phyloP scores from a whole-genome alignment of 306 rosid species.

The Castanea crenata region DNA sequence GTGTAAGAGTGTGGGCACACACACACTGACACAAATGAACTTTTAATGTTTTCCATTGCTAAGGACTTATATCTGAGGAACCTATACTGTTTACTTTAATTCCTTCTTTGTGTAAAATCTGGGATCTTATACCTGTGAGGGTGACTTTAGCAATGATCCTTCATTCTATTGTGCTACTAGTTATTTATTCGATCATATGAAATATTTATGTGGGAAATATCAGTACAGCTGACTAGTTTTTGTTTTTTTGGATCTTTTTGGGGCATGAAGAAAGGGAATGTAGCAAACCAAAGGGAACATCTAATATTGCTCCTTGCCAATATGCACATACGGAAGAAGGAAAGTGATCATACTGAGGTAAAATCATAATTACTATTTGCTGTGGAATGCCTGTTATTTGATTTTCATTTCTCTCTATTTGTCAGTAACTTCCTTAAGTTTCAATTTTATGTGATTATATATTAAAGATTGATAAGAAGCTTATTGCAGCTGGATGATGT shows the following conservation, averaged over 20 bases:
- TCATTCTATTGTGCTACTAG: neutral
- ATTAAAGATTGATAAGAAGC: slow-evolving; percentile 28
- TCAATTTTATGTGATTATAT: slow-evolving; percentile 3
- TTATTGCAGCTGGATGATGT: slow-evolving; percentile 65
- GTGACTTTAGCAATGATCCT: neutral
- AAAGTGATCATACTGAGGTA: slow-evolving; percentile 41
- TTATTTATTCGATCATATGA: neutral
- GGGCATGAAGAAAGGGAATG: slow-evolving; percentile 87
- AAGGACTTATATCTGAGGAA: neutral
- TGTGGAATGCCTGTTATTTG: neutral
- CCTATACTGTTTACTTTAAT: neutral
- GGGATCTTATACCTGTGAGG: neutral
- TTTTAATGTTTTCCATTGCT: neutral
- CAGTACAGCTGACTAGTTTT: slow-evolving; percentile 23
- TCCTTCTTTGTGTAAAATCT: neutral
- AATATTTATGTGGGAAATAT: slow-evolving; percentile 2
- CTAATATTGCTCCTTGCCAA: slow-evolving; percentile 89
- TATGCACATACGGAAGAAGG: slow-evolving; percentile 51
- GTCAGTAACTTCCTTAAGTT: slow-evolving; percentile 6
- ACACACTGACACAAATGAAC: neutral
- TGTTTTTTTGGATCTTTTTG: slow-evolving; percentile 15
- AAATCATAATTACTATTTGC: slow-evolving; percentile 1
- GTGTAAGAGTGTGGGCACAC: neutral
- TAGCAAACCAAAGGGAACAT: slow-evolving; percentile 98
- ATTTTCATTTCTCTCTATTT: slow-evolving; percentile 1